Evolutionary conservation across 345 rosid species (phyloP).

Genomic region (Lenwebbia sp.): DNA sequence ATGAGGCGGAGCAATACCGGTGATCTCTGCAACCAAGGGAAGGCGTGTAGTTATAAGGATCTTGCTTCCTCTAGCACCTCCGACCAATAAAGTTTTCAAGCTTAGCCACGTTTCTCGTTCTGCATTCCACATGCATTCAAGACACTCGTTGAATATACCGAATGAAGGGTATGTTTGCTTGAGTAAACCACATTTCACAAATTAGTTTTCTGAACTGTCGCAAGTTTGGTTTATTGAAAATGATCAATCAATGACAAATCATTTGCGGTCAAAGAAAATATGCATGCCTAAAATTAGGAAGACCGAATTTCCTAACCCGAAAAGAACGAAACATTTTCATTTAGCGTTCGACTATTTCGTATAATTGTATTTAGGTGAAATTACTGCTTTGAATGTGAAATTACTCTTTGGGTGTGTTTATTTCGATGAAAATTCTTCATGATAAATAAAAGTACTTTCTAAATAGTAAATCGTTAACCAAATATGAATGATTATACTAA

Average conservation of each 20-base stretch:
- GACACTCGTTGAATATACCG: not conserved
- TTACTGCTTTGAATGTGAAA: not conserved
- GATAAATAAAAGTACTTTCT: not conserved
- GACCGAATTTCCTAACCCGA: not conserved
- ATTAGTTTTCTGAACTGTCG: not conserved
- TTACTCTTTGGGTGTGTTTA: not conserved
- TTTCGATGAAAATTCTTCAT: not conserved
- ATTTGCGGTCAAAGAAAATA: not conserved
- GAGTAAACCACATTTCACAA: not conserved
- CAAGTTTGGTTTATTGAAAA: too few species aligned
- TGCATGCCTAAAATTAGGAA: not conserved
- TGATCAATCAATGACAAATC: fast-evolving
- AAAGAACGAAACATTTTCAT: not conserved
- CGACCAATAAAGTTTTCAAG: not conserved
- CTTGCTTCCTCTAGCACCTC: not conserved
- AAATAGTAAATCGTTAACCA: not conserved
- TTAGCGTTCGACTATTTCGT: not conserved
- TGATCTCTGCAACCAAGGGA: not conserved
- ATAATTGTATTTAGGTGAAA: not conserved
- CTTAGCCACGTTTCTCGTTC: not conserved
- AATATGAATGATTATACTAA: not conserved
- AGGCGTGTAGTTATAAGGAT: fast-evolving
- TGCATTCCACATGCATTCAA: not conserved
- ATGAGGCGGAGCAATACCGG: not conserved
- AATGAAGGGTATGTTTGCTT: not conserved